Base-by-base conservation (phyloP, 805 yeast genomes). In the Spathaspora arborariae region DNA sequence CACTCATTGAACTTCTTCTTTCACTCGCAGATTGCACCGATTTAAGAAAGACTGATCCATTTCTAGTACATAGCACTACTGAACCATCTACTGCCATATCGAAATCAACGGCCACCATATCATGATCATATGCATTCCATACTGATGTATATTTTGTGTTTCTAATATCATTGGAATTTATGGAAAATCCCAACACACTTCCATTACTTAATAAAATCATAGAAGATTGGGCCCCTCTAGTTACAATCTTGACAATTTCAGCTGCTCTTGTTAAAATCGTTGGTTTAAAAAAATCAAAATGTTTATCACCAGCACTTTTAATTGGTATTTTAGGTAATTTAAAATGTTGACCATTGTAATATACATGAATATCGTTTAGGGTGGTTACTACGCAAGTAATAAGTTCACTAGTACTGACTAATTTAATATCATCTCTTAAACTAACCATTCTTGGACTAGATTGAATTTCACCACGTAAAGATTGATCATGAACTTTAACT, bases 51-150 rank as follows among this genome's bases (percentile, higher is more conserved):
- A 79, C 87, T 19, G 84, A 76, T 0, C 97, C 97, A 42, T 81
- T 80, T 18, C 70, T 62, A 0, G 94, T 84, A 51, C 85, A 78
- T 1, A 91, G 59, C 1, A 90, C 68, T 2, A 88, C 61, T 0
- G 87, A 80, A 0, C 95, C 95, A 56, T 84, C 86, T 15, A 65
- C 68, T 2, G 85, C 78, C 39, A 84, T 73, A 56, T 83, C 92
- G 26, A 86, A 76, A 63, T 88, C 96, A 3, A 67, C 68, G 41
- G 80, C 88, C 46, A 68, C 71, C 74, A 80, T 65, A 53, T 79
- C 82, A 9, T 64, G 60, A 42, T 78, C 79, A 46, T 78, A 72
- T 0, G 91, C 87, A 26, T 65, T 73, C 92, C 94, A 87, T n/a
- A 78, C 65, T 1, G 66, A 60, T 0, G 60, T 51, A 53, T 78